These are phyloP conservation scores for Candida sphagnicola DNA, from an alignment of 805 yeast species.

Conservation along the genomic window DNA sequence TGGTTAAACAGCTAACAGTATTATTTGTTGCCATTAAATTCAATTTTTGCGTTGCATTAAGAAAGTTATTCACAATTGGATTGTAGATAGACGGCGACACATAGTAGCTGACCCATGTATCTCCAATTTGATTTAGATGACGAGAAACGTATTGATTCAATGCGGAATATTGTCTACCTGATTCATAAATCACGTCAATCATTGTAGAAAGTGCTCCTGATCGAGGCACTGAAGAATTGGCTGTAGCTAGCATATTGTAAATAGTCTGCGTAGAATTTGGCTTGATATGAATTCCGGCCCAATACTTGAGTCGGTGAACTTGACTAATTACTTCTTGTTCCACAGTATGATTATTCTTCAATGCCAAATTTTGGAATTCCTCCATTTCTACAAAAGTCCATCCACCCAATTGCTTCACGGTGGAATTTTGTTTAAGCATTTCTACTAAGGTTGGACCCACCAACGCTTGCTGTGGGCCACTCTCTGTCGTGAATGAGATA, in stretches of 20 bases:
- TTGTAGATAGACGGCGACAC: conserved; percentile 16
- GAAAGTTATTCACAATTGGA: conserved; percentile 9
- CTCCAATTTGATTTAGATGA: conserved; percentile 14
- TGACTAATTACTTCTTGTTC: conserved; percentile 14
- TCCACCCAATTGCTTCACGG: conserved; percentile 12
- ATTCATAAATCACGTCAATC: conserved; percentile 20
- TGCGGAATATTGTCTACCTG: conserved; percentile 29
- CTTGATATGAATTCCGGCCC: conserved; percentile 25
- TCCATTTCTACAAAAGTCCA: conserved; percentile 14
- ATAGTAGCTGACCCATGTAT: conserved; percentile 19
- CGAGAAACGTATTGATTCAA: conserved; percentile 25
- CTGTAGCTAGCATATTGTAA: conserved; percentile 13
- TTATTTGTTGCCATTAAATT: conserved; percentile 11
- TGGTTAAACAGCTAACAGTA: conserved; percentile 14
- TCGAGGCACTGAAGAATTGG: conserved; percentile 9
- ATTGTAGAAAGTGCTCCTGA: conserved; percentile 9
- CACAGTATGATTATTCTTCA: conserved; percentile 14
- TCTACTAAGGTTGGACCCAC: conserved; percentile 15
- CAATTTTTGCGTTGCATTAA: conserved; percentile 13
- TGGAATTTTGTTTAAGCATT: conserved; percentile 12
- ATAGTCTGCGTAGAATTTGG: conserved; percentile 23
- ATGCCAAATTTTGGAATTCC: conserved; percentile 13
- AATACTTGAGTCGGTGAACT: conserved; percentile 26
- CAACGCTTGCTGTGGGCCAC: conserved; percentile 14
- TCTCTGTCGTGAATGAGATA: conserved; percentile 12